A percentile compares a stretch with the other conserved stretches of the same genome.
Conservation (phyloP, 23 red algal genomes). For the Gracilaria vermiculophylla region DNA sequence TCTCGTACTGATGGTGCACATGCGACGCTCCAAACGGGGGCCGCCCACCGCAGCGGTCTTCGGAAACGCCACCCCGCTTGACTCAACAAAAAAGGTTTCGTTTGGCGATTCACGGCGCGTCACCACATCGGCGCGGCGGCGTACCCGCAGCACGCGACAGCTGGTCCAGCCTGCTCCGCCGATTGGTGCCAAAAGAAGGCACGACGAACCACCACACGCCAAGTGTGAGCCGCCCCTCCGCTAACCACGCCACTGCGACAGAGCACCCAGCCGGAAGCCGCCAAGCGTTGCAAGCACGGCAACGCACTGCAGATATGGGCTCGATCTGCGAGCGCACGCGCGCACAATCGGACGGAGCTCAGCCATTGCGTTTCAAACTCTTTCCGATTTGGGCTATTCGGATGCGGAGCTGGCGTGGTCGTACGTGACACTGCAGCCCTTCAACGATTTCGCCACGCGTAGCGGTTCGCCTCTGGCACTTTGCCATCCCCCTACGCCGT, state of each 20-base stretch:
- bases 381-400: background rate
- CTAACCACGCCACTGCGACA: background rate
- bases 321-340: background rate
- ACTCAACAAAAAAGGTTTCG: too few relatives aligned
- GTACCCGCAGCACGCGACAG: background rate
- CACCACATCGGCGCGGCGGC: too few relatives aligned
- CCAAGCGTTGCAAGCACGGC: background rate
- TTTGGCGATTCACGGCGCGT: too few relatives aligned
- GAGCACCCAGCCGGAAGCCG: background rate
- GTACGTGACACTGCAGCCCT: background rate
- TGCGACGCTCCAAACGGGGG: too few relatives aligned
- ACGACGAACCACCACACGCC: background rate
- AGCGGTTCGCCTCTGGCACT: background rate
- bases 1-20: too few relatives aligned
- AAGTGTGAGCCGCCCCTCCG: background rate
- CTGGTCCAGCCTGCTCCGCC: background rate
- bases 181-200: background rate
- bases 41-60: too few relatives aligned
- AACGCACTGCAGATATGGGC: constrained; percentile 17
- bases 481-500: too few relatives aligned
- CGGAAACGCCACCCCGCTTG: too few relatives aligned
- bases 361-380: background rate
- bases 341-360: too few relatives aligned
- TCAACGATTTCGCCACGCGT: background rate
- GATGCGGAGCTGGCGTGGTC: background rate